Conservation (phyloP, 495 filamentous ascomycete genomes). For the Peziza echinospora region DNA sequence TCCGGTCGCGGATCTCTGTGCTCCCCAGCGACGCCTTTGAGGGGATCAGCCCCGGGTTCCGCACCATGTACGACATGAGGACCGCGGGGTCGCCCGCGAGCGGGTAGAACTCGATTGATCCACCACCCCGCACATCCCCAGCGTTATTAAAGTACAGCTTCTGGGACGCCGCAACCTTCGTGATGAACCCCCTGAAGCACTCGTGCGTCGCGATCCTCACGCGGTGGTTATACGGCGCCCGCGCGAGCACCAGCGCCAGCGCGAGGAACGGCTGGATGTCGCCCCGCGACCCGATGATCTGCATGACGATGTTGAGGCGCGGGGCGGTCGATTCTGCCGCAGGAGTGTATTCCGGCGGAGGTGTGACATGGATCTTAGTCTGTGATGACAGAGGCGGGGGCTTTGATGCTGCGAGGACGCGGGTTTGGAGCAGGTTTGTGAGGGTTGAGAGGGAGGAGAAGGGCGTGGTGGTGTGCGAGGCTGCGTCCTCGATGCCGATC, state of each 20-base stretch:
- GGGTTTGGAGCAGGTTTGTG: background rate
- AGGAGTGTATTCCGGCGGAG: too few species aligned
- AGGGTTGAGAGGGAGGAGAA: background rate
- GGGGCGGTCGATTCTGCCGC: background rate
- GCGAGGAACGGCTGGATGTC: constrained; percentile 61
- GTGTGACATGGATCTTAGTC: background rate
- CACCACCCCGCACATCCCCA: background rate
- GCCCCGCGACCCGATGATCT: constrained; percentile 55
- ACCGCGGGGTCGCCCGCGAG: constrained; percentile 52
- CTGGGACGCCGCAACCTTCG: constrained; percentile 5
- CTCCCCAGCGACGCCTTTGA: constrained; percentile 38
- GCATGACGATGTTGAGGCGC: constrained; percentile 48
- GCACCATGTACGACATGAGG: constrained; percentile 66
- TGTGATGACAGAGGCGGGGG: background rate
- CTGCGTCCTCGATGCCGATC: constrained; percentile 1
- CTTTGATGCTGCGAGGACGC: background rate
- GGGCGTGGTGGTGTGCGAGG: background rate
- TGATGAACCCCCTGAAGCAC: constrained; percentile 44
- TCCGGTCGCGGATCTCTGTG: constrained; percentile 38
- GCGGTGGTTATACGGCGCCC: constrained; percentile 39
- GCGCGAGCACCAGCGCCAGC: constrained; percentile 44
- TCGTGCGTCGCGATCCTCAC: constrained; percentile 49
- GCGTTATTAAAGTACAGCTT: background rate
- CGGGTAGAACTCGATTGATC: constrained; percentile 38
- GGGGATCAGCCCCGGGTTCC: constrained; percentile 52